phyloP scores from a whole-genome alignment of 306 rosid genomes.

The Quercus agrifolia region DNA sequence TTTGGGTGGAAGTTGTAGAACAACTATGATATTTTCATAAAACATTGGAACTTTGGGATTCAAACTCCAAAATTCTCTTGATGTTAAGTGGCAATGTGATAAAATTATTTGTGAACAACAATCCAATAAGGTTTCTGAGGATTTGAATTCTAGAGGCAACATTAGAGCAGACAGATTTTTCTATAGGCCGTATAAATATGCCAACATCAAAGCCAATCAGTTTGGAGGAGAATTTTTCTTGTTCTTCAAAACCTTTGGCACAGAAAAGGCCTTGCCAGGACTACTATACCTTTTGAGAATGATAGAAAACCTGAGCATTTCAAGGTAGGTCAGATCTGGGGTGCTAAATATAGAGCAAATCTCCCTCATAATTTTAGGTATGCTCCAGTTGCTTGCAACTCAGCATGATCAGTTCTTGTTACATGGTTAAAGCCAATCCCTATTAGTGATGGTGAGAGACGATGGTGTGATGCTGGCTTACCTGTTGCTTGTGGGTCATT shows the following conservation, averaged over 20 bases:
- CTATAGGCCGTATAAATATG: neutral
- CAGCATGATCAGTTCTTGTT: neutral
- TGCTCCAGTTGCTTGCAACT: neutral
- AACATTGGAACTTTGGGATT: neutral
- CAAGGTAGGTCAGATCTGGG: constrained; percentile 23
- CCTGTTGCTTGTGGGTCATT: constrained; percentile 26
- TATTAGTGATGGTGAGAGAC: constrained; percentile 1
- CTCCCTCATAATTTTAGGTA: neutral
- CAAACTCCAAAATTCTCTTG: neutral
- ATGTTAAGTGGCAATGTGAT: neutral
- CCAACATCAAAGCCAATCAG: neutral
- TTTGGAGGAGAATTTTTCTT: neutral
- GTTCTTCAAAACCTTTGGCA: neutral
- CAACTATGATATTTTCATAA: neutral
- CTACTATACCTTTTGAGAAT: constrained; percentile 10
- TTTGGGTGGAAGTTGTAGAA: neutral
- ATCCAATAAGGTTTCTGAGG: neutral
- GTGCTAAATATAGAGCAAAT: constrained; percentile 1
- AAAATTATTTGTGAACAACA: neutral
- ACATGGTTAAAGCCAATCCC: constrained; percentile 23
- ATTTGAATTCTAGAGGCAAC: neutral
- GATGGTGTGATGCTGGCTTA: constrained; percentile 24
- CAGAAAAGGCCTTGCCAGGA: neutral
- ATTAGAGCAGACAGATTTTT: neutral
- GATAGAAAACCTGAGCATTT: neutral